These are phyloP conservation scores for Dioscorea cayenensis DNA, from an alignment of 116 monocot species.

Conservation along the genomic window DNA sequence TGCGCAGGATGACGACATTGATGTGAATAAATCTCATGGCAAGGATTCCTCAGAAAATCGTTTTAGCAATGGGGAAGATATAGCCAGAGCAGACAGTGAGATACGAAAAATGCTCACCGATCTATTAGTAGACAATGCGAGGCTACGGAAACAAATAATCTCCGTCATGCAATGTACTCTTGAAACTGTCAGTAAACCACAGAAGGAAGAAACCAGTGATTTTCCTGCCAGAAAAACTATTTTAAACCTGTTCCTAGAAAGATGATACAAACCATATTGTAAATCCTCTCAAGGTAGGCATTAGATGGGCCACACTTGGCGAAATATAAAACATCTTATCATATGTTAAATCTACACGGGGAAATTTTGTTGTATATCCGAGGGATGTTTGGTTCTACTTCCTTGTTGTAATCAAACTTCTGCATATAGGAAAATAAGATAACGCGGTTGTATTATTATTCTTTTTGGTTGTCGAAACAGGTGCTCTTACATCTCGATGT, in stretches of 20 bases:
- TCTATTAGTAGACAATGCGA: conserved; percentile 71
- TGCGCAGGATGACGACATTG: conserved; percentile 55
- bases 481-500: too few species aligned
- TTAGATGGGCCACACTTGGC: neutral
- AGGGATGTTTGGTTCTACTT: neutral
- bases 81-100: conserved; percentile 28
- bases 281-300: conserved; percentile 16
- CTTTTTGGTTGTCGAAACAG: too few species aligned
- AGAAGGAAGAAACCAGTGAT: conserved; percentile 38
- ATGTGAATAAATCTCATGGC: conserved; percentile 6
- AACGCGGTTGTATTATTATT: neutral
- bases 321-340: neutral
- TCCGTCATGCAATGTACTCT: conserved; percentile 58
- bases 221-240: conserved; percentile 41
- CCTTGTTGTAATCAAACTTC: neutral
- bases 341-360: neutral
- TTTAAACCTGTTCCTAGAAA: conserved; percentile 55
- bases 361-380: neutral
- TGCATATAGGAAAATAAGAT: neutral
- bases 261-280: conserved; percentile 17
- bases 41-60: conserved; percentile 12
- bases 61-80: conserved; percentile 34
- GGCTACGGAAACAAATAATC: conserved; percentile 64
- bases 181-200: conserved; percentile 28
- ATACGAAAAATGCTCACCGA: conserved; percentile 53